Conservation (phyloP, 306 rosid species). For the Vigna nakashimae region DNA sequence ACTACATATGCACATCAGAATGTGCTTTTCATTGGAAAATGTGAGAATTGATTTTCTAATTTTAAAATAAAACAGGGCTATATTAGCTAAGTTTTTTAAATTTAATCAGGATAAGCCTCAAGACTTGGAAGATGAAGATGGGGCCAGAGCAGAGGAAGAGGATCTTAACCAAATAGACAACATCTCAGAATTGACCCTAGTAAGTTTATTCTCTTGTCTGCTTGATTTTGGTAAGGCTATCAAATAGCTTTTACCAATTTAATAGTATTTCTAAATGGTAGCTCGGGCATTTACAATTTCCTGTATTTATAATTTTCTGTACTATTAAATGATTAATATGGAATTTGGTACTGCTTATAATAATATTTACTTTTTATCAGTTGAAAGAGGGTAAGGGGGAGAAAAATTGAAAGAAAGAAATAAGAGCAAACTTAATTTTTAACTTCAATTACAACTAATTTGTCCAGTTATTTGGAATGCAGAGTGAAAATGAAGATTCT, state of each 20-base stretch:
- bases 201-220: constrained; percentile 45
- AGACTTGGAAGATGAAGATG: constrained; percentile 57
- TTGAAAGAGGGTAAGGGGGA: constrained; percentile 24
- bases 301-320: background rate
- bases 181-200: constrained; percentile 55
- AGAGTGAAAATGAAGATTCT: constrained; percentile 68
- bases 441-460: constrained; percentile 19
- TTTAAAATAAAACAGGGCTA: background rate
- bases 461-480: constrained; percentile 36
- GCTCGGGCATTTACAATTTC: constrained; percentile 2
- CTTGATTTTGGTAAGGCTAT: constrained; percentile 22
- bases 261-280: background rate
- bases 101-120: constrained; percentile 62
- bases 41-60: background rate
- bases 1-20: background rate
- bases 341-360: constrained; percentile 22
- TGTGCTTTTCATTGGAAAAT: background rate
- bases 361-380: constrained; percentile 27
- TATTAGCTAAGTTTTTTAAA: constrained; percentile 37
- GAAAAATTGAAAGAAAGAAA: constrained; percentile 32
- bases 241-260: constrained; percentile 26
- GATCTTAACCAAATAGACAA: constrained; percentile 47
- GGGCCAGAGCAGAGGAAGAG: constrained; percentile 54
- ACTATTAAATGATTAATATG: constrained; percentile 7
- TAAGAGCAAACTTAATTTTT: background rate